Percentiles rank a stretch among this genome's conserved stretches.
Conservation (phyloP, 805 yeast species). For the Babjeviella inositovora region DNA sequence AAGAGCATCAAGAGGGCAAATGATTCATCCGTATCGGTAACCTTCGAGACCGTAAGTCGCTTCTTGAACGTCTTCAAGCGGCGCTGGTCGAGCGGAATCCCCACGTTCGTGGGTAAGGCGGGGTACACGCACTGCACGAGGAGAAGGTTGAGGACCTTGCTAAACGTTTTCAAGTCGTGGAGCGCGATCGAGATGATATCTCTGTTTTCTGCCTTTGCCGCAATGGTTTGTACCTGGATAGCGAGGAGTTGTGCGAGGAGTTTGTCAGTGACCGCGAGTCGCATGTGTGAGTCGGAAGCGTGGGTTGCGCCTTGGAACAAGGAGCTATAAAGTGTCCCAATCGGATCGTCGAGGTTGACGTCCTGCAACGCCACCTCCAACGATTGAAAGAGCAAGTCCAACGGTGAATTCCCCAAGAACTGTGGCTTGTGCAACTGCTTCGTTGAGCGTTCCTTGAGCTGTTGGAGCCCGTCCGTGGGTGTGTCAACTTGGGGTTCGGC, state of each 20-base stretch:
- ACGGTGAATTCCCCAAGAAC: slow-evolving; percentile 10
- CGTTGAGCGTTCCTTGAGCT: no score
- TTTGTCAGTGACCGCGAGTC: slow-evolving; percentile 12
- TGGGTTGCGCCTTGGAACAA: slow-evolving; percentile 1
- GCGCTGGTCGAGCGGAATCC: slow-evolving; percentile 50
- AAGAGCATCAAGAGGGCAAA: slow-evolving; percentile 11
- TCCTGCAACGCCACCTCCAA: slow-evolving; percentile 7
- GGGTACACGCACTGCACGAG: slow-evolving; percentile 63
- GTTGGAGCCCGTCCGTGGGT: no score
- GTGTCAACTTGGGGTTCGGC: no score
- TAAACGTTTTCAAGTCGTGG: slow-evolving; percentile 70
- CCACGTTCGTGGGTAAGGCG: slow-evolving; percentile 34
- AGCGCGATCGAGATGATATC: slow-evolving; percentile 51
- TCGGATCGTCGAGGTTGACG: slow-evolving; percentile 3
- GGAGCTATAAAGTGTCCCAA: slow-evolving; percentile 3
- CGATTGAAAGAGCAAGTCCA: slow-evolving; percentile 13
- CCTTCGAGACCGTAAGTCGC: slow-evolving; percentile 8
- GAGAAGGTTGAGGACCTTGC: slow-evolving; percentile 43
- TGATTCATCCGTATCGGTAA: slow-evolving; percentile 6
- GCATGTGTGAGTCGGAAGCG: slow-evolving; percentile 3
- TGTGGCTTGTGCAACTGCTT: no score
- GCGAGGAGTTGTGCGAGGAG: slow-evolving; percentile 17
- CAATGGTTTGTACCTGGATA: slow-evolving; percentile 19
- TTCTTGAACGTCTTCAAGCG: slow-evolving; percentile 30
- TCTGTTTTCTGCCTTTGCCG: slow-evolving; percentile 8